A percentile compares a stretch with the other conserved stretches of the same genome.
phyloP scores from a whole-genome alignment of 2,329 filamentous ascomycete genomes.

The Talaromyces sp. region DNA sequence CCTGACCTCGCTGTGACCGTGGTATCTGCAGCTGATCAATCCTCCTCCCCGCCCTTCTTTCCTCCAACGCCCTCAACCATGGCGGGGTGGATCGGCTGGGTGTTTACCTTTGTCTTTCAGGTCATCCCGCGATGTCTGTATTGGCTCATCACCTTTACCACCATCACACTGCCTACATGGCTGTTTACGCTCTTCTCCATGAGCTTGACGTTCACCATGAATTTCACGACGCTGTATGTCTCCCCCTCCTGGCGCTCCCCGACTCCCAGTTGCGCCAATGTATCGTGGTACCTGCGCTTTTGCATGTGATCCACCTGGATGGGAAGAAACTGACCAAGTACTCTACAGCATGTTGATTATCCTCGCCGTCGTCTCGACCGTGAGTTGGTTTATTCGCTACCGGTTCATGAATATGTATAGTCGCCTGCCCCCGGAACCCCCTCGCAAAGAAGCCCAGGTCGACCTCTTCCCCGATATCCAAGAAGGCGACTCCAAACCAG shows the following conservation, averaged over 20 bases:
- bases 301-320: not conserved
- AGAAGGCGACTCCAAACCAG: constrained; percentile 85
- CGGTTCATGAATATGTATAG: constrained; percentile 97
- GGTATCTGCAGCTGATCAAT: constrained; percentile 17
- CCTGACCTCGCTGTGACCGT: constrained; percentile 18
- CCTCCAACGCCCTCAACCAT: constrained; percentile 38
- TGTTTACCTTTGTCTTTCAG: constrained; percentile 53
- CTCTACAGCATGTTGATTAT: constrained; percentile 70
- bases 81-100: constrained; percentile 51
- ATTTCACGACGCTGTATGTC: constrained; percentile 86
- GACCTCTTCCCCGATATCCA: constrained; percentile 93
- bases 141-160: constrained; percentile 80
- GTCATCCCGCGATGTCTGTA: constrained; percentile 66
- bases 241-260: not conserved
- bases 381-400: constrained; percentile 93
- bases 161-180: constrained; percentile 85
- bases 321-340: constrained; percentile 5
- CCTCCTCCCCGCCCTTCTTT: constrained; percentile 31
- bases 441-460: constrained; percentile 92
- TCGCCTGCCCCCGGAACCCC: constrained; percentile 87
- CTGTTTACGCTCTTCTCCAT: constrained; percentile 89
- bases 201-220: constrained; percentile 96
- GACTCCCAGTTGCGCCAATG: no score
- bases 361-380: constrained; percentile 74
- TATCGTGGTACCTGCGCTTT: not conserved